These are phyloP conservation scores for Psilocybe cubensis DNA, from an alignment of 768 basidiomycete genomes.

Conservation along the genomic window DNA sequence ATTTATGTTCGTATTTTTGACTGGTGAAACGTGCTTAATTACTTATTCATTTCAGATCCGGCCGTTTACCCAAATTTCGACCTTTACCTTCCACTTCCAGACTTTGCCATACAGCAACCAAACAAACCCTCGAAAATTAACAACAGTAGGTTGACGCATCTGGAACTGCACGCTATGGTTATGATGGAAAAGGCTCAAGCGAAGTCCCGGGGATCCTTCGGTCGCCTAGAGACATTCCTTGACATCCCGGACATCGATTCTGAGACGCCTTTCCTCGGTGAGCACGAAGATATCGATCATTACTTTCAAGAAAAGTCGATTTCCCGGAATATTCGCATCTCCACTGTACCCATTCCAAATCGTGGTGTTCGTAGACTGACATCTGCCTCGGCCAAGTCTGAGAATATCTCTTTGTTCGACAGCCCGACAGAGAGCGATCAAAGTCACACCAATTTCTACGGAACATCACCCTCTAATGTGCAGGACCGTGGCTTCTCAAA, in stretches of 20 bases:
- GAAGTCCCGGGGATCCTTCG: conserved; percentile 16
- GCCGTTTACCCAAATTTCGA: conserved; percentile 24
- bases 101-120: background rate
- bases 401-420: background rate
- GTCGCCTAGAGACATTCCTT: conserved; percentile 4
- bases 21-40: background rate
- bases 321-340: background rate
- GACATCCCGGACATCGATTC: background rate
- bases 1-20: conserved; percentile 17
- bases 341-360: background rate
- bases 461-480: background rate
- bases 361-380: conserved; percentile 3
- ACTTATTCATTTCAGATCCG: conserved; percentile 17
- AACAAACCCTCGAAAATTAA: conserved; percentile 10
- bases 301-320: conserved; percentile 4
- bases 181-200: conserved; percentile 33
- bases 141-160: conserved; percentile 35
- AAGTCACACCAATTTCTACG: background rate
- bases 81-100: conserved; percentile 18
- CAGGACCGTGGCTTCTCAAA: conserved; percentile 7
- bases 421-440: background rate
- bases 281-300: conserved; percentile 1
- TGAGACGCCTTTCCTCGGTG: conserved; percentile 1
- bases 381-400: background rate
- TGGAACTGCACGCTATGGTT: conserved; percentile 38